A percentile compares a stretch with the other conserved stretches of the same genome.
These are phyloP conservation scores for Thermomucor indicae-seudaticae DNA, from an alignment of 371 early-diverging fungal genomes.

Conservation along the genomic window DNA sequence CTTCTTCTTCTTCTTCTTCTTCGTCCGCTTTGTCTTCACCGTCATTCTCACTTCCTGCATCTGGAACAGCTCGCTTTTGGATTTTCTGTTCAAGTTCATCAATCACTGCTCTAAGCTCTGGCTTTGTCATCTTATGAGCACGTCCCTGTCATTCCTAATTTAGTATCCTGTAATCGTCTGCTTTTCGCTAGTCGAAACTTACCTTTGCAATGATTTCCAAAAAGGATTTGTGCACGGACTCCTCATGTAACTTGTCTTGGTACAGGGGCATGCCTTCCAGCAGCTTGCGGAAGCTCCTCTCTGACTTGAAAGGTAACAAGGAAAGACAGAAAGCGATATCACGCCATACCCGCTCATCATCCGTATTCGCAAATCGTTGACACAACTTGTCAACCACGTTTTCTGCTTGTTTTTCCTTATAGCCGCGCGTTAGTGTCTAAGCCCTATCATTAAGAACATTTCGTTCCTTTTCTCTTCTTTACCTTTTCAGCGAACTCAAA, in stretches of 20 bases:
- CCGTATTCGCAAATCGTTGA: constrained; percentile 78
- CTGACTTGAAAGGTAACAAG: constrained; percentile 79
- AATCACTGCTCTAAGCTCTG: constrained; percentile 67
- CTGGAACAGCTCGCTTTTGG: no score
- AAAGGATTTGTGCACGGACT: constrained; percentile 75
- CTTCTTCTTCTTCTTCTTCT: constrained; percentile 1
- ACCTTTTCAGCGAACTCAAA: constrained; percentile 91
- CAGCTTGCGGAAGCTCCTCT: constrained; percentile 79
- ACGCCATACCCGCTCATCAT: constrained; percentile 78
- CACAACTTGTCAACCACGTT: constrained; percentile 94
- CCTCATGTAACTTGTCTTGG: constrained; percentile 86
- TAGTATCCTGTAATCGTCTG: background rate
- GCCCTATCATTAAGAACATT: background rate
- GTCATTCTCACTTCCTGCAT: no score
- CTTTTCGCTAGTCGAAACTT: background rate
- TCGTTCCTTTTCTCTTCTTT: background rate
- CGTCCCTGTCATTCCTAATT: constrained; percentile 42
- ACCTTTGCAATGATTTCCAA: constrained; percentile 84
- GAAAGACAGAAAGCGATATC: constrained; percentile 92
- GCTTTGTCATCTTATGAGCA: constrained; percentile 59
- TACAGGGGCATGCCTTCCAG: constrained; percentile 77
- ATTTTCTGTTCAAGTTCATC: constrained; percentile 79
- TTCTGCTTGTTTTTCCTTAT: constrained; percentile 88
- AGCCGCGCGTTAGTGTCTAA: no score
- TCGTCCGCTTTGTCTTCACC: constrained; percentile 15